phyloP scores from a whole-genome alignment of 129 eudicot genomes.

The Ambrosia trifida region DNA sequence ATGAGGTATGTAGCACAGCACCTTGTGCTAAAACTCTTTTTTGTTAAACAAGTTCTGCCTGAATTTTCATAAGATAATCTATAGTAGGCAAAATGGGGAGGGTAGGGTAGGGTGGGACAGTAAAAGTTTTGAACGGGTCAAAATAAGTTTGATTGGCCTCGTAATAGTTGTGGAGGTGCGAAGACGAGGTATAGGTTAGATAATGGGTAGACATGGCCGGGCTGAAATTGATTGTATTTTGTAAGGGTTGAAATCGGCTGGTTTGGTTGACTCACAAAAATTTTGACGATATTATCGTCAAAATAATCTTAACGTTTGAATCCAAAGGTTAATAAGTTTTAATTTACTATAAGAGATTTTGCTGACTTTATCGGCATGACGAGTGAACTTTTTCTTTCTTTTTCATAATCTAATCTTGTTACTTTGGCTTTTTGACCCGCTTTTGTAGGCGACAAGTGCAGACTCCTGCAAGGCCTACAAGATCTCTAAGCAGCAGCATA shows the following conservation, averaged over 20 bases:
- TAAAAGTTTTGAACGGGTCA: not conserved
- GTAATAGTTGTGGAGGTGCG: not conserved
- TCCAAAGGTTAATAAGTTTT: not conserved
- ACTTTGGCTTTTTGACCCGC: not conserved
- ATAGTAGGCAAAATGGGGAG: not conserved
- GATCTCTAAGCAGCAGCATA: conserved; percentile 76
- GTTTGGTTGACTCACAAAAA: not conserved
- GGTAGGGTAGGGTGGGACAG: not conserved
- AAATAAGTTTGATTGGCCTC: not conserved
- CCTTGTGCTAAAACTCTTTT: conserved; percentile 8
- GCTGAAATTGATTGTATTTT: not conserved
- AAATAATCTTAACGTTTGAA: not conserved
- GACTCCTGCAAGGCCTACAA: conserved; percentile 55
- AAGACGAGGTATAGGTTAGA: not conserved
- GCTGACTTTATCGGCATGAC: not conserved
- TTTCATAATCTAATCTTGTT: not conserved
- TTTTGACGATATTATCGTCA: not conserved
- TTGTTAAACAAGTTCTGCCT: not conserved
- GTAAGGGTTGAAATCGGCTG: not conserved
- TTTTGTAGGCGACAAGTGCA: conserved; percentile 74
- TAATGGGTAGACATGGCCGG: not conserved
- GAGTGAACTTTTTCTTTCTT: not conserved
- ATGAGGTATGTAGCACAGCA: conserved; percentile 62
- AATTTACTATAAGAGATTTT: not conserved
- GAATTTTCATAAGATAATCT: not conserved